Conservation (phyloP, 2,329 filamentous ascomycete genomes). For the Diaporthe helianthi region DNA sequence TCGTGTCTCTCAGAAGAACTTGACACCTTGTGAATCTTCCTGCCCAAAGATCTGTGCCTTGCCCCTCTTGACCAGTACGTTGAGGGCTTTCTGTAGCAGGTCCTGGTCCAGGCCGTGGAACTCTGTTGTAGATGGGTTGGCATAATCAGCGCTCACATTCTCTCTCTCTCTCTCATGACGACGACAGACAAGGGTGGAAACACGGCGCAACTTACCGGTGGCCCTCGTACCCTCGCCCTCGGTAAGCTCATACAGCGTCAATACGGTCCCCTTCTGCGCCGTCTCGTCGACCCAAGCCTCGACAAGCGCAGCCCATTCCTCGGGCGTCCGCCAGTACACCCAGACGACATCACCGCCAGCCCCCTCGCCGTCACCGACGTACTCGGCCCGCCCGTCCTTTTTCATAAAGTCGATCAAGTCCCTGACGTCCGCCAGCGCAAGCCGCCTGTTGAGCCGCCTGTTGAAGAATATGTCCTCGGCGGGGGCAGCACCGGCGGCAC, state of each 20-base stretch:
- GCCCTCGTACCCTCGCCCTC: constrained; percentile 82
- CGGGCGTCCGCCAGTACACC: constrained; percentile 84
- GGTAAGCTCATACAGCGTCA: constrained; percentile 91
- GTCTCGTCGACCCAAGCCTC: constrained; percentile 86
- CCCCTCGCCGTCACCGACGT: constrained; percentile 51
- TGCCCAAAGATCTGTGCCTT: constrained; percentile 93
- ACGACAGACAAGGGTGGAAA: constrained; percentile 4
- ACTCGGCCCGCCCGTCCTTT: constrained; percentile 70
- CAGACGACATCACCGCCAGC: constrained; percentile 63
- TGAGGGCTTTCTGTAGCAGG: constrained; percentile 79
- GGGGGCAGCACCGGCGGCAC: constrained; percentile 44
- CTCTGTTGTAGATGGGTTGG: constrained; percentile 56
- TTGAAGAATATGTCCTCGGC: constrained; percentile 64
- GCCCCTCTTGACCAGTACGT: constrained; percentile 84
- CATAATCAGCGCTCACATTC: neutral
- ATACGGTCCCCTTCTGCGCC: constrained; percentile 84
- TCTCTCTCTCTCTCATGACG: too few relatives aligned
- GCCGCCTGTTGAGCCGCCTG: constrained; percentile 57
- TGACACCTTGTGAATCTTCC: constrained; percentile 88
- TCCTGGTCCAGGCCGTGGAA: constrained; percentile 89
- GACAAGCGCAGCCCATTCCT: constrained; percentile 87
- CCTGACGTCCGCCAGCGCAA: constrained; percentile 58
- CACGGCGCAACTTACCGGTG: constrained; percentile 59
- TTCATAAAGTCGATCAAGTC: constrained; percentile 67
- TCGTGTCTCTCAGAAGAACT: constrained; percentile 79